phyloP scores from a whole-genome alignment of 306 rosid genomes.

The Pyrus communis region DNA sequence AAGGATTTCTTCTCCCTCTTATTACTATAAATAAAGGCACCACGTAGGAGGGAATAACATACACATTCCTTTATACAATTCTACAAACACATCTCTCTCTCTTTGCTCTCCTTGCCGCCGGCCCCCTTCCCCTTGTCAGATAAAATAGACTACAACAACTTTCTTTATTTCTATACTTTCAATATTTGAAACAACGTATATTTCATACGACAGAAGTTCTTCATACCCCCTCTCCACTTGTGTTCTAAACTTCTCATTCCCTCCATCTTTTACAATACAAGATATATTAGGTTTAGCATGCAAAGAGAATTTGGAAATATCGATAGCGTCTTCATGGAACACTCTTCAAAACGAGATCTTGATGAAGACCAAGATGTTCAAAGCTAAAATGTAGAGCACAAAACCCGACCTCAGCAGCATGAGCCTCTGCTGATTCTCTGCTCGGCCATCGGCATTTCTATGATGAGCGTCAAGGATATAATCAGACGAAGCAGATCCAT shows the following conservation, averaged over 20 bases:
- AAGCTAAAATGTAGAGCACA: conserved; percentile 79
- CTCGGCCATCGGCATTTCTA: conserved; percentile 53
- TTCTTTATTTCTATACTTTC: not conserved
- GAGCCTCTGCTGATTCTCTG: conserved; percentile 71
- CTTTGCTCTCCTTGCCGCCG: too few species aligned
- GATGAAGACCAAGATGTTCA: conserved; percentile 71
- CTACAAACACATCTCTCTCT: too few species aligned
- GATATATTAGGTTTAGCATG: not conserved
- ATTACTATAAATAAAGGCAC: too few species aligned
- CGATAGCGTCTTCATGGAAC: not conserved
- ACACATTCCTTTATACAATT: too few species aligned
- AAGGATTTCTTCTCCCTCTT: too few species aligned
- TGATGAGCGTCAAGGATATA: conserved; percentile 48
- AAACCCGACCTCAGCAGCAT: conserved; percentile 81
- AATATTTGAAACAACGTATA: not conserved
- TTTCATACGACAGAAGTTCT: not conserved
- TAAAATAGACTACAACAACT: too few species aligned
- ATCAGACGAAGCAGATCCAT: conserved; percentile 44
- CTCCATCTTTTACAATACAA: not conserved
- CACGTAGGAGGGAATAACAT: too few species aligned
- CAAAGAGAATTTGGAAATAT: not conserved
- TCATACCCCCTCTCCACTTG: not conserved
- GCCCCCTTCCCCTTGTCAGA: too few species aligned
- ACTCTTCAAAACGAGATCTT: conserved; percentile 58
- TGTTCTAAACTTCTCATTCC: too few species aligned